Percentiles rank a stretch among this genome's conserved stretches.
phyloP scores from a whole-genome alignment of 805 yeast species.

The Cyberlindnera sargentensis region DNA sequence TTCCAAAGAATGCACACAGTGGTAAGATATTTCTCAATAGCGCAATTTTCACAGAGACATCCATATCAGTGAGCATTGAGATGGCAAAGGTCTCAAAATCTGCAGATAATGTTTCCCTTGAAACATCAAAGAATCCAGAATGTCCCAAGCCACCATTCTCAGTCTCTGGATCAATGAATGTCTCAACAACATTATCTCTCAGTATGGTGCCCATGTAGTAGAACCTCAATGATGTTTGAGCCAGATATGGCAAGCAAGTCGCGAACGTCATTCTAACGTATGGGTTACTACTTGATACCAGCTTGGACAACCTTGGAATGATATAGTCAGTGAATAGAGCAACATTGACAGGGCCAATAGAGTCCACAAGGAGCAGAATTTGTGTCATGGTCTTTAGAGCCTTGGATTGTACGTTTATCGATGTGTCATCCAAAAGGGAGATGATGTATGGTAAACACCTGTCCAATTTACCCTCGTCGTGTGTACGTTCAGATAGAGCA shows the following conservation, averaged over 20 bases:
- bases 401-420: conserved; percentile 56
- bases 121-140: conserved; percentile 27
- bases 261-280: conserved; percentile 67
- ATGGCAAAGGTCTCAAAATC: conserved; percentile 63
- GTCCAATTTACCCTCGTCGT: conserved; percentile 82
- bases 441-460: conserved; percentile 77
- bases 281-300: conserved; percentile 32
- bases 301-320: conserved; percentile 55
- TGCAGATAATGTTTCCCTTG: conserved; percentile 38
- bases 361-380: conserved; percentile 53
- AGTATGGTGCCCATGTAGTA: conserved; percentile 53
- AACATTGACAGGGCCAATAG: conserved; percentile 67
- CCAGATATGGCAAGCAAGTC: conserved; percentile 63
- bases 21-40: conserved; percentile 67
- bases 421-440: conserved; percentile 60
- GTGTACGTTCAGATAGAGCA: conserved; percentile 66
- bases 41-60: conserved; percentile 59
- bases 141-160: conserved; percentile 32
- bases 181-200: conserved; percentile 29
- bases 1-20: conserved; percentile 75
- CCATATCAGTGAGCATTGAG: conserved; percentile 61
- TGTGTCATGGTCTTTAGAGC: conserved; percentile 65
- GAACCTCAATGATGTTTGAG: conserved; percentile 54
- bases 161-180: conserved; percentile 37
- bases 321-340: conserved; percentile 77